These are phyloP conservation scores for Prillingera fragicola DNA, from an alignment of 1,284 basidiomycete species.

Conservation along the genomic window DNA sequence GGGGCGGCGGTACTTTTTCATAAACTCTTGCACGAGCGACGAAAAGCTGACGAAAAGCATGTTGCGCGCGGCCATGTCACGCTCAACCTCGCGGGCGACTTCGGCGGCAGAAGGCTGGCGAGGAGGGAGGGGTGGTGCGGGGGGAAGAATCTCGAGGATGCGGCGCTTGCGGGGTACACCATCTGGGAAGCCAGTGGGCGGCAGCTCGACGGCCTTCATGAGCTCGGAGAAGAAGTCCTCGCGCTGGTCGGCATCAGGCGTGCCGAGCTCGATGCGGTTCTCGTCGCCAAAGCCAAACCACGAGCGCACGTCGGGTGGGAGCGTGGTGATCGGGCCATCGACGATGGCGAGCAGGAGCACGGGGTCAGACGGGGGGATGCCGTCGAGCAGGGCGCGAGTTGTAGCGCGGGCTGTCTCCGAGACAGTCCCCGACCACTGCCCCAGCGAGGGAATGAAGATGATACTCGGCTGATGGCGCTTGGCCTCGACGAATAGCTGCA, in stretches of 20 bases:
- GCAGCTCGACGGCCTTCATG: slow-evolving; percentile 61
- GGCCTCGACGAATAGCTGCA: slow-evolving; percentile 96
- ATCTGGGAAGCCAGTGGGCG: slow-evolving; percentile 86
- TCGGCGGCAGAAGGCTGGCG: slow-evolving; percentile 76
- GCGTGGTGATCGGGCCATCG: slow-evolving; percentile 64
- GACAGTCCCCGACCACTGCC: slow-evolving; percentile 79
- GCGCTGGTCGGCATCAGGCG: slow-evolving; percentile 59
- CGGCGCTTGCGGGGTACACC: slow-evolving; percentile 78
- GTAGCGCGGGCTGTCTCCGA: slow-evolving; percentile 79
- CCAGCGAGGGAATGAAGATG: slow-evolving; percentile 85
- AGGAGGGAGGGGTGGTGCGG: slow-evolving; percentile 85
- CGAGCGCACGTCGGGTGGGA: slow-evolving; percentile 75
- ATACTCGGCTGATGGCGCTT: slow-evolving; percentile 96
- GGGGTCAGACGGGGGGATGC: slow-evolving; percentile 82
- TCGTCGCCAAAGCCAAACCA: slow-evolving; percentile 85
- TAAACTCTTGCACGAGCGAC: slow-evolving; percentile 79
- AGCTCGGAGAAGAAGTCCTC: slow-evolving; percentile 71
- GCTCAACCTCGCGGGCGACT: slow-evolving; percentile 73
- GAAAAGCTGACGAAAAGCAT: slow-evolving; percentile 81
- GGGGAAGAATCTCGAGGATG: slow-evolving; percentile 75
- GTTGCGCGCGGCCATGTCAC: slow-evolving; percentile 71
- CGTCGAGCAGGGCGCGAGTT: slow-evolving; percentile 83
- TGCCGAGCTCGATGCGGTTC: slow-evolving; percentile 62
- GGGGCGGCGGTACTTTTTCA: slow-evolving; percentile 89
- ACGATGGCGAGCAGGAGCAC: slow-evolving; percentile 83